Evolutionary conservation across 305 asterid genomes (phyloP).

Genomic region (Ruellia speciosa): DNA sequence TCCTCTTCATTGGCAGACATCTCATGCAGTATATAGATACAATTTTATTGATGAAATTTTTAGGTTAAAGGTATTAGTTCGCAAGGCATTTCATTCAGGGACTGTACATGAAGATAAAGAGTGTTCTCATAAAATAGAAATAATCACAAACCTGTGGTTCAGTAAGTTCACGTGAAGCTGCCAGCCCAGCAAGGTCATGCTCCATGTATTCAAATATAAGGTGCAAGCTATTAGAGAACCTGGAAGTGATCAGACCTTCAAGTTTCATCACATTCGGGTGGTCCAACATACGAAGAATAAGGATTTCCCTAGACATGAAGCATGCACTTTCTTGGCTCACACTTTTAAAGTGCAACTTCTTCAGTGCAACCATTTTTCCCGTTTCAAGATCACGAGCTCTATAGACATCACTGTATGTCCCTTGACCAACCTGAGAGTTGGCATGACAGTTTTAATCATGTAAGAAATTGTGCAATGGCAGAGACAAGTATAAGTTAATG

Average conservation of each 20-base stretch:
- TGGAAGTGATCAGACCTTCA: constrained; percentile 53
- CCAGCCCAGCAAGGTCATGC: constrained; percentile 62
- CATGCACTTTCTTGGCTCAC: constrained; percentile 64
- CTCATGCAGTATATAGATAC: no score
- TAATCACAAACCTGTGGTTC: constrained; percentile 43
- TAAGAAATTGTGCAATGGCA: neutral
- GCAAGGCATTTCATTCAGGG: no score
- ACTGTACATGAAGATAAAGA: neutral
- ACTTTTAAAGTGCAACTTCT: constrained; percentile 49
- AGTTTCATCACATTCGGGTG: constrained; percentile 64
- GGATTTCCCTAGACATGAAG: constrained; percentile 63
- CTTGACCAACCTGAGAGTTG: constrained; percentile 54
- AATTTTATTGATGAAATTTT: no score
- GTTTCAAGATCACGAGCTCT: constrained; percentile 59
- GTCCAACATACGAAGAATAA: constrained; percentile 51
- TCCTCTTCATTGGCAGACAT: no score
- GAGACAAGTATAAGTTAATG: no score
- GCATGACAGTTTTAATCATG: neutral
- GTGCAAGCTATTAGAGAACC: constrained; percentile 45
- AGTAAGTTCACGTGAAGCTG: constrained; percentile 41
- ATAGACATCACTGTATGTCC: constrained; percentile 62
- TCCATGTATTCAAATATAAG: constrained; percentile 68
- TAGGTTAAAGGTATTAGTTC: no score
- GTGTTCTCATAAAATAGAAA: neutral
- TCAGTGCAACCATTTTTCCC: constrained; percentile 50